Conservation (phyloP, 805 yeast species). For the Wickerhamiella brachini region DNA sequence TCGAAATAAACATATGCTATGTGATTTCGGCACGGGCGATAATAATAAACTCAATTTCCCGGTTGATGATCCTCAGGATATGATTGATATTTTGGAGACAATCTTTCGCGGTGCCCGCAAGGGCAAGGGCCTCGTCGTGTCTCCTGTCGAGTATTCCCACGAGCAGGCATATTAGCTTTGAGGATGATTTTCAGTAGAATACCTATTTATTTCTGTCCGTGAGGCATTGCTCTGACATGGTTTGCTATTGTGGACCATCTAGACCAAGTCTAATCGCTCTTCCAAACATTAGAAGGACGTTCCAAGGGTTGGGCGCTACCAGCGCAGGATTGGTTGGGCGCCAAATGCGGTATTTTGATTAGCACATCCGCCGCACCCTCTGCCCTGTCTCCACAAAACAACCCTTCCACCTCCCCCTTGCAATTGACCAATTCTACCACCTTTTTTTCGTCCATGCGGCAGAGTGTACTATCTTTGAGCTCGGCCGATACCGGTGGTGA, state of each 20-base stretch:
- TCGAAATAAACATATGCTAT: slow-evolving; percentile 89
- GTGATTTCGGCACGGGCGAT: slow-evolving; percentile 97
- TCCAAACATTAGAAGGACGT: neutral
- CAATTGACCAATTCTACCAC: neutral
- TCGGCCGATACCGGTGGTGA: neutral
- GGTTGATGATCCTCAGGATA: slow-evolving; percentile 65
- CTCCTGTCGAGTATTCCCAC: slow-evolving; percentile 40
- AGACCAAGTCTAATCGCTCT: neutral
- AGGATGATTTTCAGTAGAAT: no score
- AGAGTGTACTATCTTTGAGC: neutral
- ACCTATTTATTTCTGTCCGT: neutral
- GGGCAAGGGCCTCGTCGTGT: slow-evolving; percentile 81
- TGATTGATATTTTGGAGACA: slow-evolving; percentile 82
- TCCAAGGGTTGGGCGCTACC: neutral
- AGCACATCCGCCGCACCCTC: no score
- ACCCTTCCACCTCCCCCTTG: neutral
- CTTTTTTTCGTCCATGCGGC: neutral
- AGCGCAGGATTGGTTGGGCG: no score
- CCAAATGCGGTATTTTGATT: neutral
- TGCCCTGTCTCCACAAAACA: neutral
- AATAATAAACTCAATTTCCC: slow-evolving; percentile 85
- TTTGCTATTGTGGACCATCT: no score
- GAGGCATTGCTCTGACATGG: no score
- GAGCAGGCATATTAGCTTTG: slow-evolving; percentile 1
- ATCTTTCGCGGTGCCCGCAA: slow-evolving; percentile 82